Evolutionary conservation across 305 asterid genomes (phyloP).

Genomic region (Salvia sclarea): DNA sequence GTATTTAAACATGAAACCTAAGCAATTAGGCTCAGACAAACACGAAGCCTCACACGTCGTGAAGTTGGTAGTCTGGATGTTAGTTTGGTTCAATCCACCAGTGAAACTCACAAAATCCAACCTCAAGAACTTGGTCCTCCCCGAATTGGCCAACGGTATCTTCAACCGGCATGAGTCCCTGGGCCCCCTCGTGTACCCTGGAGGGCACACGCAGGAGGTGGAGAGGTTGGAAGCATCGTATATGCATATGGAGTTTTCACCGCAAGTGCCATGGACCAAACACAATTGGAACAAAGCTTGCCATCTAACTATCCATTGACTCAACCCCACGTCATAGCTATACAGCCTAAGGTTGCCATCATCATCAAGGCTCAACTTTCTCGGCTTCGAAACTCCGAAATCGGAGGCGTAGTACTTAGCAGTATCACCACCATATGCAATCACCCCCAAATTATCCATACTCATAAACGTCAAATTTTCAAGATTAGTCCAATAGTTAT

Average conservation of each 20-base stretch:
- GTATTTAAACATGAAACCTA: constrained; percentile 68
- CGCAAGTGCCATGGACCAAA: constrained; percentile 64
- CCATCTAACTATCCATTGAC: constrained; percentile 66
- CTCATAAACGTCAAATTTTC: constrained; percentile 30
- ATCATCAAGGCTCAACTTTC: constrained; percentile 66
- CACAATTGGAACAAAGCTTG: constrained; percentile 61
- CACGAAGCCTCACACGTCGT: constrained; percentile 53
- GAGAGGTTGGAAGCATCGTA: constrained; percentile 46
- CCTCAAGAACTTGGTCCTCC: constrained; percentile 49
- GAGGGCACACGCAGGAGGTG: constrained; percentile 74
- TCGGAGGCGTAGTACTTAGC: constrained; percentile 45
- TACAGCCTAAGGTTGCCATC: constrained; percentile 75
- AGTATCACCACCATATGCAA: constrained; percentile 36
- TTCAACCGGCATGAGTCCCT: constrained; percentile 50
- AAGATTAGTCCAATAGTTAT: constrained; percentile 49
- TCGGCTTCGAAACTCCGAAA: constrained; percentile 46
- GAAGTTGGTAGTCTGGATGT: constrained; percentile 40
- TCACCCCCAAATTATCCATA: constrained; percentile 44
- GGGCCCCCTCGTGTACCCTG: constrained; percentile 49
- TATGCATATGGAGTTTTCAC: constrained; percentile 61
- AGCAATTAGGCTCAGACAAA: constrained; percentile 37
- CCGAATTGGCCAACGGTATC: constrained; percentile 31
- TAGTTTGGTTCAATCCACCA: constrained; percentile 56
- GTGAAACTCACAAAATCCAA: constrained; percentile 73
- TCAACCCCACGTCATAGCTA: constrained; percentile 47